phyloP scores from a whole-genome alignment of 257 asterid genomes.

The Sherardia arvensis region DNA sequence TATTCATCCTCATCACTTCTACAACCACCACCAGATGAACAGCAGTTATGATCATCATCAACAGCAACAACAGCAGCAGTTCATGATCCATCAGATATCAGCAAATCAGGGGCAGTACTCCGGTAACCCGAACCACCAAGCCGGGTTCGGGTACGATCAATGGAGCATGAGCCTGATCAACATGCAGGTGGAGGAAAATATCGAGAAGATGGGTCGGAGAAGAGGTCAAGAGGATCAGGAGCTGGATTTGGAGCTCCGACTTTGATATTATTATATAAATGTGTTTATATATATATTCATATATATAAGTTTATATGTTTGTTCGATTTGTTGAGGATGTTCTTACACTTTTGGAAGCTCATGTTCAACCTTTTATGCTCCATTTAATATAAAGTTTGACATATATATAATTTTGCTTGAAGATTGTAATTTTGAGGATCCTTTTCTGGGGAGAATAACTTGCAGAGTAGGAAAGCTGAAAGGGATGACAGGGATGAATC shows the following conservation, averaged over 20 bases:
- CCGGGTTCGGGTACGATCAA: constrained; percentile 21
- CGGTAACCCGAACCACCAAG: constrained; percentile 5
- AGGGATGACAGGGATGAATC: neutral
- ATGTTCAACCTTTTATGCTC: neutral
- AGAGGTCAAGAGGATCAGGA: constrained; percentile 33
- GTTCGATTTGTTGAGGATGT: neutral
- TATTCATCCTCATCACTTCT: neutral
- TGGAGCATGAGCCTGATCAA: constrained; percentile 36
- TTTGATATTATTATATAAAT: constrained; percentile 23
- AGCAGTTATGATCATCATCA: constrained; percentile 7
- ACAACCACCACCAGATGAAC: constrained; percentile 9
- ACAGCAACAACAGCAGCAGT: constrained; percentile 10
- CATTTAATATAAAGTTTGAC: neutral
- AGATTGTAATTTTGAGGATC: neutral
- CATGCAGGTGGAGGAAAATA: constrained; percentile 1
- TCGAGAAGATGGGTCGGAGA: constrained; percentile 14
- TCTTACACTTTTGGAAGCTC: neutral
- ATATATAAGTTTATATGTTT: neutral
- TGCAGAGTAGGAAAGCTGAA: neutral
- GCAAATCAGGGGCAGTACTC: constrained; percentile 9
- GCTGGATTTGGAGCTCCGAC: constrained; percentile 83
- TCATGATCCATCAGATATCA: constrained; percentile 9
- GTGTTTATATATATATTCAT: neutral
- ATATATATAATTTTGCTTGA: neutral
- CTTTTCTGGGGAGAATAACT: neutral